A percentile compares a stretch with the other conserved stretches of the same genome.
Conservation (phyloP, 139 green algal genomes). For the Haematococcus lacustris region DNA sequence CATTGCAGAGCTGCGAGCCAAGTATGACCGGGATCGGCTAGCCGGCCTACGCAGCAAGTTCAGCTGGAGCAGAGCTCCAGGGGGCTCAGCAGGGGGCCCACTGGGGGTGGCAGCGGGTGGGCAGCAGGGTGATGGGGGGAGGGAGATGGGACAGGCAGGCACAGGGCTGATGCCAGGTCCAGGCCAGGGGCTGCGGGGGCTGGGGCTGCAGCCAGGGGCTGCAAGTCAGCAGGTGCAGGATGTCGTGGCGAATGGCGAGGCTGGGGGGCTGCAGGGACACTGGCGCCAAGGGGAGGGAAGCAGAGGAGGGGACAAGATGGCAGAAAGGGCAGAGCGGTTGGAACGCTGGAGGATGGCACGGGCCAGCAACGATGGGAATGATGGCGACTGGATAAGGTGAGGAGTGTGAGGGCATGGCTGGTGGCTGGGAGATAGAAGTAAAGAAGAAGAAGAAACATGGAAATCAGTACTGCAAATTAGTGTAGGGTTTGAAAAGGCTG, state of each 20-base stretch:
- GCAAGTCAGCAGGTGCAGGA: not conserved
- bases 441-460: too few species aligned
- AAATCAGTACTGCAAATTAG: too few species aligned
- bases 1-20: conserved; percentile 23
- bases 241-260: too few species aligned
- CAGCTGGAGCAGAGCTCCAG: conserved; percentile 12
- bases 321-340: conserved; percentile 1
- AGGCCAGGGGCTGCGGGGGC: not conserved
- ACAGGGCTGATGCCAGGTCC: too few species aligned
- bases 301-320: not conserved
- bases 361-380: not conserved
- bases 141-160: conserved; percentile 15
- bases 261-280: too few species aligned
- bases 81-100: not conserved
- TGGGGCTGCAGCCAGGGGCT: too few species aligned
- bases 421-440: not conserved
- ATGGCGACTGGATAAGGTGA: not conserved
- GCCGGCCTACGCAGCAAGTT: conserved; percentile 26
- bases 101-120: not conserved
- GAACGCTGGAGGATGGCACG: not conserved
- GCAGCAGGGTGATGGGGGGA: too few species aligned
- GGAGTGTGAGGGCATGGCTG: not conserved
- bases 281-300: too few species aligned
- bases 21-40: conserved; percentile 26
- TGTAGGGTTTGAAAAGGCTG: too few species aligned